These are phyloP conservation scores for Urochloa ruziziensis DNA, from an alignment of 176 grass and related monocot genomes.

Conservation along the genomic window DNA sequence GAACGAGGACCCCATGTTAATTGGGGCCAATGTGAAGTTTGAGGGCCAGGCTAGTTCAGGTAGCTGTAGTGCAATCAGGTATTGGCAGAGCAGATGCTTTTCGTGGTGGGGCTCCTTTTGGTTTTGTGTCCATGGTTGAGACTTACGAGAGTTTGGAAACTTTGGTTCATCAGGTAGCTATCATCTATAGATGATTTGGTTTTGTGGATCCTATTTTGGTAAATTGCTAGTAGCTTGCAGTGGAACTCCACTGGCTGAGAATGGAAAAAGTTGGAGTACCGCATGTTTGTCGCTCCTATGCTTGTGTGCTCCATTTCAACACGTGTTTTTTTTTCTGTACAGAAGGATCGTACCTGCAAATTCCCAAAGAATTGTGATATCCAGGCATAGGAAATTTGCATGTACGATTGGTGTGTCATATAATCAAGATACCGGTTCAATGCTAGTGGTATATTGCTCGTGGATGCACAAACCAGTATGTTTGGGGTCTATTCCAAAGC, in stretches of 20 bases:
- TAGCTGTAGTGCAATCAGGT: constrained; percentile 3
- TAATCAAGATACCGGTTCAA: neutral
- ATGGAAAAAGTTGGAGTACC: neutral
- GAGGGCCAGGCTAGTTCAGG: neutral
- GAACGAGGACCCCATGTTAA: constrained; percentile 2
- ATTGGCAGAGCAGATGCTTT: neutral
- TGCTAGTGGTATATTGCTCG: neutral
- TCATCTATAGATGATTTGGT: neutral
- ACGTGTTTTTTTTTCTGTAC: neutral
- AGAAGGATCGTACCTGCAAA: neutral
- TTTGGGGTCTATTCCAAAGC: neutral
- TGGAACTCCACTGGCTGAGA: neutral
- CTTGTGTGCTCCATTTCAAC: neutral
- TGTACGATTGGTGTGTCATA: neutral
- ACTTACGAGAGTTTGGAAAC: neutral
- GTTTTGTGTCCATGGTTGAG: neutral
- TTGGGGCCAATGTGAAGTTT: neutral
- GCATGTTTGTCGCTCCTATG: neutral
- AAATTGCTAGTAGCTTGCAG: neutral
- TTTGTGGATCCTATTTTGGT: neutral
- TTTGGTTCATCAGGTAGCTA: neutral
- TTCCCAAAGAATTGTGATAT: neutral
- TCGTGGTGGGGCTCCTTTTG: neutral
- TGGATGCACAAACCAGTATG: neutral
- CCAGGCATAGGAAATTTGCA: neutral